These are phyloP conservation scores for Pleurotus platypus DNA, from an alignment of 768 basidiomycete species.

Conservation along the genomic window DNA sequence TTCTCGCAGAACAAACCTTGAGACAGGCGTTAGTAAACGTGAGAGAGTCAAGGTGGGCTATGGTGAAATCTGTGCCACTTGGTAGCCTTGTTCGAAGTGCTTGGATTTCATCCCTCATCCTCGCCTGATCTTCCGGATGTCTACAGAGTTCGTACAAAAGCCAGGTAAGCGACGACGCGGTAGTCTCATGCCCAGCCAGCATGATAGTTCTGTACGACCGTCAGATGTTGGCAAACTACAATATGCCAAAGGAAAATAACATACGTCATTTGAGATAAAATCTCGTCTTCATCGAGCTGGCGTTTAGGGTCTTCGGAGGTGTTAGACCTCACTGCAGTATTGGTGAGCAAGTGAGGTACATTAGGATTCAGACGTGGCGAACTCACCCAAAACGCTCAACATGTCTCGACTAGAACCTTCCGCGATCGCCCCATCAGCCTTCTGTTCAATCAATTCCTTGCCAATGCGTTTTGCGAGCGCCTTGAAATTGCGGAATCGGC, in stretches of 20 bases:
- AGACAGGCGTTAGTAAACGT: slow-evolving; percentile 5
- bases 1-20: slow-evolving; percentile 4
- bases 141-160: slow-evolving; percentile 41
- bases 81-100: slow-evolving; percentile 13
- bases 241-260: neutral
- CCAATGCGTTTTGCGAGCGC: neutral
- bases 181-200: slow-evolving; percentile 36
- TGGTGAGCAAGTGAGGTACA: neutral
- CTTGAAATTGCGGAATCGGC: slow-evolving; percentile 5
- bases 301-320: slow-evolving; percentile 10
- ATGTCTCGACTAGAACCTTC: slow-evolving; percentile 20
- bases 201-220: slow-evolving; percentile 8
- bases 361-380: neutral
- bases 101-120: slow-evolving; percentile 41
- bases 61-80: neutral
- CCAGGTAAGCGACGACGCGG: slow-evolving; percentile 38
- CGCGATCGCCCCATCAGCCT: neutral
- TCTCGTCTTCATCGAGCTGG: slow-evolving; percentile 19
- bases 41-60: slow-evolving; percentile 1
- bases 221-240: neutral
- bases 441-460: neutral
- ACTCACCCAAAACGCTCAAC: slow-evolving; percentile 31
- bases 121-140: slow-evolving; percentile 38
- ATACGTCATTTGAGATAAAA: slow-evolving; percentile 22
- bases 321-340: slow-evolving; percentile 15